Conservation (phyloP, 148 eudicot species). For the Chenopodium album region DNA sequence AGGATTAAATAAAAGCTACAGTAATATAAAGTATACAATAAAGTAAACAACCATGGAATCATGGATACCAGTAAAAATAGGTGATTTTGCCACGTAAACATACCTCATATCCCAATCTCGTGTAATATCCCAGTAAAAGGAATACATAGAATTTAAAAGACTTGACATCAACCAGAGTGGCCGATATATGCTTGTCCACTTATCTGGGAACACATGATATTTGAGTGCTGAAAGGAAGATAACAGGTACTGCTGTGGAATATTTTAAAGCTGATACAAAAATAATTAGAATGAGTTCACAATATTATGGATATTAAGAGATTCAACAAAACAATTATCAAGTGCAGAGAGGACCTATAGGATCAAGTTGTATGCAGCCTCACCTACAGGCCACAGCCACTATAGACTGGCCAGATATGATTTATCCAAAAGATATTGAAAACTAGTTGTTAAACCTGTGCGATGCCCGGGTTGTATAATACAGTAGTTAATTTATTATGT, state of each 20-base stretch:
- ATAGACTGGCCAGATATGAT: not conserved
- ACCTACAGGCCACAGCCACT: not conserved
- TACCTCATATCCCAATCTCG: slow-evolving; percentile 99
- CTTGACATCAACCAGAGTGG: slow-evolving; percentile 86
- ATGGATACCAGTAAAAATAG: not conserved
- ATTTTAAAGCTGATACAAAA: slow-evolving; percentile 79
- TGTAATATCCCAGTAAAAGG: slow-evolving; percentile 95
- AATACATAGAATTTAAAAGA: slow-evolving; percentile 83
- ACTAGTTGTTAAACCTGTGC: not conserved
- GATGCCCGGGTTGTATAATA: too few relatives aligned
- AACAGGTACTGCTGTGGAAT: slow-evolving; percentile 95
- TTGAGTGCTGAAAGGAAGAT: slow-evolving; percentile 97
- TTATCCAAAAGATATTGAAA: not conserved
- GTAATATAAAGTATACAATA: not conserved
- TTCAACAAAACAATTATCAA: not conserved
- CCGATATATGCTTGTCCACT: slow-evolving; percentile 78
- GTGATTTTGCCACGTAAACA: slow-evolving; percentile 9
- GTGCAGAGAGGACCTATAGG: too few relatives aligned
- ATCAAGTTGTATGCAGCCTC: not conserved
- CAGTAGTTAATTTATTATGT: too few relatives aligned
- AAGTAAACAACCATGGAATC: not conserved
- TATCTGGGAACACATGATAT: slow-evolving; percentile 86
- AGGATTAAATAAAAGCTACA: not conserved
- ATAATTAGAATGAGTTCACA: slow-evolving; percentile 18
- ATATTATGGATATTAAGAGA: slow-evolving; percentile 2